Conservation (phyloP, 2,329 filamentous ascomycete genomes). For the Xylariaceae sp. region DNA sequence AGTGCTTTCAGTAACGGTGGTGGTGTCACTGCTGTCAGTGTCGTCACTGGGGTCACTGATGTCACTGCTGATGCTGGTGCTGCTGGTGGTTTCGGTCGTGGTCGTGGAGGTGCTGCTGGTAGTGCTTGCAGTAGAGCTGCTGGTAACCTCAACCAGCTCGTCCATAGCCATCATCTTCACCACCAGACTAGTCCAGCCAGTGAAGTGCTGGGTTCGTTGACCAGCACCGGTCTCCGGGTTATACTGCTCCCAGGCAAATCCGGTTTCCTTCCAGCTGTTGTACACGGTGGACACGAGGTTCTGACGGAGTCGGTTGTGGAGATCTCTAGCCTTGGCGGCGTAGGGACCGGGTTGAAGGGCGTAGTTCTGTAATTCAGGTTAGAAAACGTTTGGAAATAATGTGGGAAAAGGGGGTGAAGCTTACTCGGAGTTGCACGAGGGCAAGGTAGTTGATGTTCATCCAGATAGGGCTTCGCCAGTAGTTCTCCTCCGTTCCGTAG, state of each 20-base stretch:
- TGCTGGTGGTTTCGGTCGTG: neutral
- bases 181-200: constrained; percentile 96
- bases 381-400: constrained; percentile 2
- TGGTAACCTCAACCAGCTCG: constrained; percentile 45
- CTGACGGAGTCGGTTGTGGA: constrained; percentile 71
- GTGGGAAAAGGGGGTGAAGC: constrained; percentile 31
- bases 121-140: constrained; percentile 16
- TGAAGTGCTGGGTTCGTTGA: constrained; percentile 97
- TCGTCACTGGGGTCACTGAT: neutral
- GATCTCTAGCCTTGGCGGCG: constrained; percentile 58
- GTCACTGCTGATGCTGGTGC: neutral
- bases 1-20: neutral
- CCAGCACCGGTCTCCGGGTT: constrained; percentile 86
- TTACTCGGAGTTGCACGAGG: constrained; percentile 69
- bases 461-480: constrained; percentile 94
- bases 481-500: constrained; percentile 91
- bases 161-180: constrained; percentile 98
- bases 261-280: constrained; percentile 80
- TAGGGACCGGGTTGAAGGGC: constrained; percentile 63
- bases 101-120: constrained; percentile 43
- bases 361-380: constrained; percentile 46
- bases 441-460: constrained; percentile 94
- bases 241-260: constrained; percentile 98
- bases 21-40: neutral
- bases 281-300: constrained; percentile 89